phyloP scores from a whole-genome alignment of 441 rosid genomes.

The Viola pubescens region DNA sequence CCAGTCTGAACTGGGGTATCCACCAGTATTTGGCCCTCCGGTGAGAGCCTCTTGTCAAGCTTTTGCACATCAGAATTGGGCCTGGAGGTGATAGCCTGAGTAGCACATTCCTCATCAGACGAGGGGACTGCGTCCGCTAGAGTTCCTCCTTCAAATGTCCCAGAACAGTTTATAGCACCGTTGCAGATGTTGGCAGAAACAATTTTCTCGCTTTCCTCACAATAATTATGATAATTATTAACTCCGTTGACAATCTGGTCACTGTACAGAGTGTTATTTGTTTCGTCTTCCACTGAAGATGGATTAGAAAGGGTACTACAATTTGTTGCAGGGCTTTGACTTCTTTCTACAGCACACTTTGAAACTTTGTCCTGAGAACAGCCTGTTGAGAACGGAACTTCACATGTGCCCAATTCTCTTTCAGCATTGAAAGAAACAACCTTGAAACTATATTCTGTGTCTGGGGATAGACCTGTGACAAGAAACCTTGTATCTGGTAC shows the following conservation, averaged over 20 bases:
- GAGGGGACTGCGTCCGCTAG: slow-evolving; percentile 26
- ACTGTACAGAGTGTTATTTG: slow-evolving; percentile 35
- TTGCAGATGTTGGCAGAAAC: slow-evolving; percentile 29
- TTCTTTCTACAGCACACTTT: slow-evolving; percentile 49
- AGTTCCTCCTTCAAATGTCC: slow-evolving; percentile 17
- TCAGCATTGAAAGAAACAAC: slow-evolving; percentile 38
- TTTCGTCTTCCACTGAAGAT: slow-evolving; percentile 81
- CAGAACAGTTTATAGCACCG: slow-evolving; percentile 25
- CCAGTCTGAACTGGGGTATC: slow-evolving; percentile 34
- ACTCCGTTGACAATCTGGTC: slow-evolving; percentile 41
- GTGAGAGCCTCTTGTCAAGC: slow-evolving; percentile 26
- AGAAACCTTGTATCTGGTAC: slow-evolving; percentile 48
- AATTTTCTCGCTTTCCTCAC: slow-evolving; percentile 33
- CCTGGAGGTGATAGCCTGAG: slow-evolving; percentile 18
- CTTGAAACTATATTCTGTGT: slow-evolving; percentile 56
- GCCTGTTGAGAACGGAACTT: slow-evolving; percentile 45
- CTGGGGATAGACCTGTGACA: slow-evolving; percentile 54
- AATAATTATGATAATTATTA: slow-evolving; percentile 31
- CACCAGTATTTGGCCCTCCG: slow-evolving; percentile 28
- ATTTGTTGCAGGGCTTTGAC: slow-evolving; percentile 68
- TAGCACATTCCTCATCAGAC: slow-evolving; percentile 28
- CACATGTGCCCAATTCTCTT: slow-evolving; percentile 43
- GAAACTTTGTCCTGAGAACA: slow-evolving; percentile 31
- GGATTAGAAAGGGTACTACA: slow-evolving; percentile 78
- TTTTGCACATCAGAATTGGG: slow-evolving; percentile 28